phyloP scores from a whole-genome alignment of 345 rosid genomes.

The Eucalyptus grandis region DNA sequence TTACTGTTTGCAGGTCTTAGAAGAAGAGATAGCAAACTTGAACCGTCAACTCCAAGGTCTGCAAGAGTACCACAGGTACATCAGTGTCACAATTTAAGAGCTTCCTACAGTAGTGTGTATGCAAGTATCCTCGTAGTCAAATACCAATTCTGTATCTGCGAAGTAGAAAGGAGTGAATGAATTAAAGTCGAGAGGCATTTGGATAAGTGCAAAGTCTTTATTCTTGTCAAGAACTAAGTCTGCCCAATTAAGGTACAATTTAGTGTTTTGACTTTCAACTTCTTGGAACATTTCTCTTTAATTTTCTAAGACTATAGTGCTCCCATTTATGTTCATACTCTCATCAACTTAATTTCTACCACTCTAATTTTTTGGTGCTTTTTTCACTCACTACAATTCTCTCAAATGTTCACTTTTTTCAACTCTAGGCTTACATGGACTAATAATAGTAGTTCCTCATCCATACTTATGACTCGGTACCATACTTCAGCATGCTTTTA shows the following conservation, averaged over 20 bases:
- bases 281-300: not conserved
- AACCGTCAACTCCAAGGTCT: not conserved
- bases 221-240: not conserved
- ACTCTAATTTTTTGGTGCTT: not conserved
- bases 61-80: not conserved
- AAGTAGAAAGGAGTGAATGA: not conserved
- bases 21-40: not conserved
- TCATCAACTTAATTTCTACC: not conserved
- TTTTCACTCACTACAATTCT: not conserved
- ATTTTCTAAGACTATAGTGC: not conserved
- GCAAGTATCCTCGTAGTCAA: not conserved
- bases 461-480: not conserved
- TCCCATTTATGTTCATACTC: not conserved
- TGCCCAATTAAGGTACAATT: not conserved
- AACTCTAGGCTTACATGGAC: not conserved
- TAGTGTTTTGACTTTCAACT: not conserved
- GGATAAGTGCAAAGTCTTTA: not conserved
- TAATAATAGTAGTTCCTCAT: not conserved
- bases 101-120: not conserved
- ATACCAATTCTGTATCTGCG: not conserved
- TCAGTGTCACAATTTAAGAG: not conserved
- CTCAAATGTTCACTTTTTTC: not conserved
- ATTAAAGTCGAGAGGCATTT: not conserved
- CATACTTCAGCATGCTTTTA: not conserved
- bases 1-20: not conserved